Evolutionary conservation across 73 alveolate species (phyloP).

Genomic region (Uronychia binucleata): DNA sequence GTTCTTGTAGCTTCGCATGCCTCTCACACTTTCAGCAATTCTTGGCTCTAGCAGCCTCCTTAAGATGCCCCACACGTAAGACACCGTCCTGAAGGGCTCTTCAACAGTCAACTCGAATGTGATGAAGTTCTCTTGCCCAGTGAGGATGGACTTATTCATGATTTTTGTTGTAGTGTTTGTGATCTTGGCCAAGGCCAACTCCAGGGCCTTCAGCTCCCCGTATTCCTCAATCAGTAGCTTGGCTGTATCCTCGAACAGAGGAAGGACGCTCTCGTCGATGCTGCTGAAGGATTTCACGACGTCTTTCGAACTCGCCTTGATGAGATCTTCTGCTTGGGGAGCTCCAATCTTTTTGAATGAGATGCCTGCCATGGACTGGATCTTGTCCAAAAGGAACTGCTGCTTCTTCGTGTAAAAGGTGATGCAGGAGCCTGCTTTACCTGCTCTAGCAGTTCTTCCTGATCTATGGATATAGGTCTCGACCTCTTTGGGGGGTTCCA

Average conservation of each 20-base stretch:
- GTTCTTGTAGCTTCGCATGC: constrained; percentile 8
- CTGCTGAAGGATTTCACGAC: constrained; percentile 13
- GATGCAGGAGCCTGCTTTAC: constrained; percentile 93
- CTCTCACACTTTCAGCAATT: constrained; percentile 2
- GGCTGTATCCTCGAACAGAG: constrained; percentile 53
- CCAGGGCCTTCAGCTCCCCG: constrained; percentile 23
- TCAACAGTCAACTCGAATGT: constrained; percentile 14
- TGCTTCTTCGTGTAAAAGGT: constrained; percentile 88
- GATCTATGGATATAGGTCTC: constrained; percentile 98
- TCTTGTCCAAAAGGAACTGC: constrained; percentile 71
- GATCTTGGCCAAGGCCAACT: constrained; percentile 4
- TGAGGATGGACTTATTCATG: constrained; percentile 13
- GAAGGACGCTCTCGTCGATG: constrained; percentile 27
- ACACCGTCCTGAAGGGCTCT: constrained; percentile 10
- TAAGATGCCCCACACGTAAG: constrained; percentile 29
- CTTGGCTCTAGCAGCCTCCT: constrained; percentile 5
- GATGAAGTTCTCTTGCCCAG: constrained; percentile 31
- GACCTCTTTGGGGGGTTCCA: constrained; percentile 96
- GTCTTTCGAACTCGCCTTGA: constrained; percentile 42
- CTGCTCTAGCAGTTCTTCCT: constrained; percentile 98
- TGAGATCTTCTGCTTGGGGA: constrained; percentile 63
- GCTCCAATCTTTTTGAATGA: constrained; percentile 59
- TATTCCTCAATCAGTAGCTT: constrained; percentile 14
- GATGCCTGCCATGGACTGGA: constrained; percentile 62
- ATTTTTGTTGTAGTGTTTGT: constrained; percentile 22